A percentile compares a stretch with the other conserved stretches of the same genome.
Conservation (phyloP, 352 stramenopile genomes). For the Pythium pectinolyticum region DNA sequence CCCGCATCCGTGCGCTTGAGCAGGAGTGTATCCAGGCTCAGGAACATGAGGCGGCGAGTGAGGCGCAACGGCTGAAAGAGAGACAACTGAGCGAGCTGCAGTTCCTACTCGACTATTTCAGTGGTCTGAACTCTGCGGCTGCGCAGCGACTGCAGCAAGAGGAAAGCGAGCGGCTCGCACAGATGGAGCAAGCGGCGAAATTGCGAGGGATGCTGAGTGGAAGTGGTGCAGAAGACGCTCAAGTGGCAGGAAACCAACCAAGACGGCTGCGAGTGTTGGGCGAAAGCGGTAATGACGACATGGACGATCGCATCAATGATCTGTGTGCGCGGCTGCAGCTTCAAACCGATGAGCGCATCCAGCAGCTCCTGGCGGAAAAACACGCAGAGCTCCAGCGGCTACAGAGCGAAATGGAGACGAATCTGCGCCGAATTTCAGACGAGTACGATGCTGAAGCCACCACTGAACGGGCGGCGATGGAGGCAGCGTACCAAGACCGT, state of each 20-base stretch:
- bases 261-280: not conserved
- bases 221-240: too few species aligned
- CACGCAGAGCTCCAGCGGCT: constrained; percentile 31
- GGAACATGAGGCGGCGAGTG: constrained; percentile 28
- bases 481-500: constrained; percentile 14
- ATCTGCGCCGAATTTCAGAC: constrained; percentile 31
- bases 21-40: constrained; percentile 26
- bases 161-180: constrained; percentile 5
- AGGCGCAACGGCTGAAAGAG: constrained; percentile 40
- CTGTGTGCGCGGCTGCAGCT: constrained; percentile 50
- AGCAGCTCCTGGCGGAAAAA: constrained; percentile 43
- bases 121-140: constrained; percentile 24
- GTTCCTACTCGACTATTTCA: constrained; percentile 48
- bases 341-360: constrained; percentile 48
- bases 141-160: constrained; percentile 26
- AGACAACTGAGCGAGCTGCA: constrained; percentile 48
- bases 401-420: constrained; percentile 25
- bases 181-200: constrained; percentile 10
- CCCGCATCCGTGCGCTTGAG: constrained; percentile 40
- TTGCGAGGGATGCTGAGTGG: not conserved
- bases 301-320: constrained; percentile 43
- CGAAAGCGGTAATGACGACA: constrained; percentile 9
- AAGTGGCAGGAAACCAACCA: not conserved
- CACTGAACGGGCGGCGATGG: constrained; percentile 41
- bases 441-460: constrained; percentile 32